Evolutionary conservation across 805 yeast species (phyloP).

Genomic region (Hemisphaericaspora nanyangensis): DNA sequence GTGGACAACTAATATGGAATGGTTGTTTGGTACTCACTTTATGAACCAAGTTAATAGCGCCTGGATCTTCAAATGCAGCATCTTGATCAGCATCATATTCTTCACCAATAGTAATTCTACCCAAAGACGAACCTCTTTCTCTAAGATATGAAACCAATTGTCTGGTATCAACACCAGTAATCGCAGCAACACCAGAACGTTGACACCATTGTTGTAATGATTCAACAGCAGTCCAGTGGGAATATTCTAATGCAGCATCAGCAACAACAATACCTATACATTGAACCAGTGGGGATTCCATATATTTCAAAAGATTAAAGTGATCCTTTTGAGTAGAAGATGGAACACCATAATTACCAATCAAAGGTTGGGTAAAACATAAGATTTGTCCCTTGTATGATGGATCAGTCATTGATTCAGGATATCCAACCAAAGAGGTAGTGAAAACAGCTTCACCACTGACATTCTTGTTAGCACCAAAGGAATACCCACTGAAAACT

Average conservation of each 20-base stretch:
- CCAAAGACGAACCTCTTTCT: conserved; percentile 94
- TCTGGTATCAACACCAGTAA: conserved; percentile 97
- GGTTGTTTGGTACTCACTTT: conserved; percentile 95
- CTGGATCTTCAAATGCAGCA: conserved; percentile 88
- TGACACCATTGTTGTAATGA: conserved; percentile 93
- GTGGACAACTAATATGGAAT: conserved; percentile 73
- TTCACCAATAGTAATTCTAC: conserved; percentile 84
- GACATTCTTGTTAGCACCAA: conserved; percentile 89
- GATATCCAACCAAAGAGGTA: conserved; percentile 96
- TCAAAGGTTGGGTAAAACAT: conserved; percentile 94
- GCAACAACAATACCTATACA: conserved; percentile 96
- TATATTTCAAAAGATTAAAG: conserved; percentile 79
- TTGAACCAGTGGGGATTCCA: conserved; percentile 88
- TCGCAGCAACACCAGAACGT: conserved; percentile 91
- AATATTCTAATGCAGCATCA: conserved; percentile 89
- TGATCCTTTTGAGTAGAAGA: conserved; percentile 76
- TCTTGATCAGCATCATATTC: conserved; percentile 90
- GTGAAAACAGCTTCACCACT: conserved; percentile 98
- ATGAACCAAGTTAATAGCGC: conserved; percentile 82
- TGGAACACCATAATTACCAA: conserved; percentile 98
- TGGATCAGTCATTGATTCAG: conserved; percentile 99
- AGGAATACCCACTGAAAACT: conserved; percentile 86
- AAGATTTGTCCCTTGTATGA: conserved; percentile 95
- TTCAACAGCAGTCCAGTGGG: conserved; percentile 99
- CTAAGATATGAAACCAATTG: conserved; percentile 87